Base-by-base conservation (phyloP, 208 protist genomes). In the Leishmania arabica region DNA sequence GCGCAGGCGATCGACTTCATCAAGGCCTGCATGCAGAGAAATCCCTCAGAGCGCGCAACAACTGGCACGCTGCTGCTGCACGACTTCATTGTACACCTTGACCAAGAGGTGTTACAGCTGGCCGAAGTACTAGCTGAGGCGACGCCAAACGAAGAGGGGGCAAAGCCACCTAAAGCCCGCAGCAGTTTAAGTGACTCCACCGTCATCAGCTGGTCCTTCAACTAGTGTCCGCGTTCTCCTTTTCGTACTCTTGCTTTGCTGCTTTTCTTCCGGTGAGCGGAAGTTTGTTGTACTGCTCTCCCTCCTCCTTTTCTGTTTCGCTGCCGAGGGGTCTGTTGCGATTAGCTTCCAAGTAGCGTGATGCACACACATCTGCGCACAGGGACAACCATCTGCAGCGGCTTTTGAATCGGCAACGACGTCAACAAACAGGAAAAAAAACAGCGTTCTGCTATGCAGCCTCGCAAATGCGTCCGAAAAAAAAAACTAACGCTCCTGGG, bases 21-120 rank as follows among this genome's bases (percentile, higher is more conserved):
- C 78, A 90, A 91, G 73, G 72, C 83, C 53, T 95, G 89, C 83
- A 89, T 92, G 83, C 84, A 85, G 37, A 84, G 76, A 21, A 85
- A 93, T 75, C 88, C 91, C 13, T 82, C 81, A n/a, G 88, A 92
- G 68, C 87, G 91, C 11, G 84, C 89, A 27, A 90, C 86, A 0
- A 86, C 91, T 13, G 88, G 89, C 53, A 88, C 86, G 51, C 81
- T 95, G 51, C 84, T 92, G 45, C 79, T 93, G 40, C 89, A 95
- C 83, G 88, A 91, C 69, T 95, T 95, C 79, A 92, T 95, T 71
- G 85, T 92, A 31, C 86, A 88, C 51, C 84, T 94, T 51, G 89
- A 94, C 42, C 80, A 92, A 56, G 89, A 92, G 64, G 91, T 94
- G 65, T 76, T 85, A 27, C 79, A 91, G 54, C 77, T 94, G 17